Conservation (phyloP, 257 asterid genomes). For the Primulina eburnea region DNA sequence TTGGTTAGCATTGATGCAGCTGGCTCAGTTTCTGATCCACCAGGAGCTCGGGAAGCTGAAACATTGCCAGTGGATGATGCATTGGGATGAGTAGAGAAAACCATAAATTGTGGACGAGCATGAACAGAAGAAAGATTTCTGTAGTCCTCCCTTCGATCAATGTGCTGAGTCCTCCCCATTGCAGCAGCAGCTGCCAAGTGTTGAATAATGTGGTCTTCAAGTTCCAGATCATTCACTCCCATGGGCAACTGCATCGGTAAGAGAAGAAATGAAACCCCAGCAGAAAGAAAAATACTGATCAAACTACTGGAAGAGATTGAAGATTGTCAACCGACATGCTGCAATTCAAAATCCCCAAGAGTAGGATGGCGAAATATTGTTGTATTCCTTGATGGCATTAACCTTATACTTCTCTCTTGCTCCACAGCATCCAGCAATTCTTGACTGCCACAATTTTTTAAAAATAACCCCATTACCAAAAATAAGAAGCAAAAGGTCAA, state of each 20-base stretch:
- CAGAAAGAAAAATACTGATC: slow-evolving; percentile 5
- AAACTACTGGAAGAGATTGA: slow-evolving; percentile 3
- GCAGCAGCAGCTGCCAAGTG: slow-evolving; percentile 95
- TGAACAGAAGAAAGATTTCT: slow-evolving; percentile 56
- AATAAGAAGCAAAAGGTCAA: slow-evolving; percentile 16
- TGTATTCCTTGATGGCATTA: slow-evolving; percentile 60
- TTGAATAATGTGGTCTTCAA: slow-evolving; percentile 86
- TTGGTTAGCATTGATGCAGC: too few relatives aligned
- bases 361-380: slow-evolving; percentile 70
- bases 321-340: slow-evolving; percentile 52
- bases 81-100: slow-evolving; percentile 51
- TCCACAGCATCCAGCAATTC: slow-evolving; percentile 87
- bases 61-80: slow-evolving; percentile 41
- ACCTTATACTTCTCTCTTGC: slow-evolving; percentile 61
- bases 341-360: slow-evolving; percentile 74
- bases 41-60: slow-evolving; percentile 14
- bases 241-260: slow-evolving; percentile 57
- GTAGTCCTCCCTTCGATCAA: slow-evolving; percentile 60
- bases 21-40: too few relatives aligned
- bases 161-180: slow-evolving; percentile 73
- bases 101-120: slow-evolving; percentile 51
- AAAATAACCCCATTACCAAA: neutral
- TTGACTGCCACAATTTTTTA: slow-evolving; percentile 55
- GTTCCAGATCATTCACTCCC: slow-evolving; percentile 59
- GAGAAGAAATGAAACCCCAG: slow-evolving; percentile 23